Base-by-base conservation (phyloP, 768 basidiomycete genomes). In the Leccinum disarticulatum region DNA sequence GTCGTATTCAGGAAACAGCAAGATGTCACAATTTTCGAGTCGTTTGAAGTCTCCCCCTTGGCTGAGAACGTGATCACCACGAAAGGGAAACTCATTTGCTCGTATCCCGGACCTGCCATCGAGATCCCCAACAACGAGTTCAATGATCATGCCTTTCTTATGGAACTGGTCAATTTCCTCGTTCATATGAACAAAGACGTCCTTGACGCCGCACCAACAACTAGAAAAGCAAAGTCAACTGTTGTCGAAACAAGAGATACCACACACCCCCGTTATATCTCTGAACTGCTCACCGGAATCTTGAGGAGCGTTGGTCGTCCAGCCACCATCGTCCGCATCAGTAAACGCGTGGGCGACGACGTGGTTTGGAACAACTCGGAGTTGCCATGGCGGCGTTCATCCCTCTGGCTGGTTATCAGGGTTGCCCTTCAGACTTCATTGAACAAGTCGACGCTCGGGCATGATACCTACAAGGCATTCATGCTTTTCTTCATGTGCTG, bases 381-480 rank as follows among this genome's bases (percentile, higher is more conserved):
- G 8, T 70, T 71, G 10, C 43, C 81, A 74, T 83, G 82, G 82
- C 68, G 83, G 30, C 72, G 83, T 41, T 79, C 80, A 10, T 68
- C 79, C 0, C 68, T 80, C 11, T 84, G 82, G 81, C 75, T 82
- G 8, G 63, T 80, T 17, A 65, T 80, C 41, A 78, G 81, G 9
- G 77, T 83, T 1, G 73, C 74, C 0, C 58, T 80, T 25, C 79
- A 81, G 64, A 77, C 72, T 0, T 72, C 76, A 0, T 66, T 75
- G 31, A 55, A 52, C 27, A 57, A 59, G 50, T 62, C 63, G 31
- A 51, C 19, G 52, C n/a, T 56, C 8, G 68, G 63, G 6, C 19
- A 31, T 11, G 36, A 38, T 9, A 53, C 66, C 10, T 76, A 76
- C 65, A 76, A 76, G 31, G 30, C 47, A 1, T 76, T 76, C 57